Conservation (phyloP, 164 flowering plant species). For the Malania oleifera region DNA sequence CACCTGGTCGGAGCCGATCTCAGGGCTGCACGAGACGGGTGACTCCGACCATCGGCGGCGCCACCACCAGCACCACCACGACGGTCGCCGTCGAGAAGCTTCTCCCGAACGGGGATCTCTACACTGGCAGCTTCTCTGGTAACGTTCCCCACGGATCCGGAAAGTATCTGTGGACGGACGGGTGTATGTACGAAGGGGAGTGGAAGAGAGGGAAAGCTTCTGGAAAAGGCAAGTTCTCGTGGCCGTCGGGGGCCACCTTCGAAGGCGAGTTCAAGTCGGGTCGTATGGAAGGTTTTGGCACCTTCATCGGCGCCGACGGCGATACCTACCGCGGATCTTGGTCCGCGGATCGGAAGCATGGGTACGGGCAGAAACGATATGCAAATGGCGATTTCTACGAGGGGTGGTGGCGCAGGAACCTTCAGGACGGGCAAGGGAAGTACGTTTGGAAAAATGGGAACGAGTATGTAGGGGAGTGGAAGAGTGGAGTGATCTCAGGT, state of each 20-base stretch:
- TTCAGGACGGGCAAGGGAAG: conserved; percentile 71
- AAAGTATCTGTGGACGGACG: conserved; percentile 81
- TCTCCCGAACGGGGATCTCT: conserved; percentile 82
- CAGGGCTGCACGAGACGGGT: conserved; percentile 44
- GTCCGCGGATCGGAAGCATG: conserved; percentile 63
- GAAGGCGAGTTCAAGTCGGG: conserved; percentile 84
- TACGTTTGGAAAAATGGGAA: conserved; percentile 80
- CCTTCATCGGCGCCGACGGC: conserved; percentile 73
- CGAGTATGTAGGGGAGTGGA: conserved; percentile 78
- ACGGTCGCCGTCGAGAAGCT: conserved; percentile 37
- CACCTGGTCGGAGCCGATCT: conserved; percentile 42
- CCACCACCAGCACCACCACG: neutral
- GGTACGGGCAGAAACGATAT: conserved; percentile 64
- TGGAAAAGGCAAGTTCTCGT: conserved; percentile 77
- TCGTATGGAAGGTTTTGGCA: conserved; percentile 79
- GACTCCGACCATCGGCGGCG: conserved; percentile 30
- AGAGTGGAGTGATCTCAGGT: conserved; percentile 61
- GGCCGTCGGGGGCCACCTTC: conserved; percentile 88
- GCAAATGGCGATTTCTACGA: conserved; percentile 81
- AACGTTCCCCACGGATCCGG: conserved; percentile 70
- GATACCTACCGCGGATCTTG: conserved; percentile 75
- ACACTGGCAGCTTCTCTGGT: conserved; percentile 52
- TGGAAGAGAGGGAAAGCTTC: conserved; percentile 74
- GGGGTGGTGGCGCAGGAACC: conserved; percentile 59
- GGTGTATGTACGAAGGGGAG: conserved; percentile 88